Base-by-base conservation (phyloP, 441 rosid genomes). In the Eutrema salsugineum region DNA sequence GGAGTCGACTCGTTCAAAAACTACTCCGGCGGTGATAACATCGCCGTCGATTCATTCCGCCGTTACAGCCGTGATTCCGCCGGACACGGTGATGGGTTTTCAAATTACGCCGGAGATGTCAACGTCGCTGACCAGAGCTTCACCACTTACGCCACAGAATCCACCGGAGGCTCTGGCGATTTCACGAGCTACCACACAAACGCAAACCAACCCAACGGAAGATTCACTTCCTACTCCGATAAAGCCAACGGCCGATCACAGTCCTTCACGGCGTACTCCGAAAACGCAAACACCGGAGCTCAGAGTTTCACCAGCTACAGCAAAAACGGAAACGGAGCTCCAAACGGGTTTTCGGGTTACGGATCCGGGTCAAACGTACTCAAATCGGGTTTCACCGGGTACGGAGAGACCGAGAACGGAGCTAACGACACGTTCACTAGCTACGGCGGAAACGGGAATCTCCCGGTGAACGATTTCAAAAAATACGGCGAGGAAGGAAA, bases 111-210 rank as follows among this genome's bases (percentile, higher is more conserved):
- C 43, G 72, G 75, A 0, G 85, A 74, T 0, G 72, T 82, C 28
- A 91, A 94, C 64, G 91, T 84, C 19, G 90, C 78, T 15, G 94
- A 89, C 63, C 91, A 94, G 85, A 80, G 86, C 78, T 93, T 93
- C 82, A 83, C 81, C 70, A 75, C 87, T 28, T 93, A 93, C 70
- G 92, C 90, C 50, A 63, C 80, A 30, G 79, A 73, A 12, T 83
- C 91, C 5, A 86, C 88, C 43, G 94, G 97, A 8, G 97, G 97
- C 38, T 44, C 75, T 11, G 88, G 97, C n/a, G 82, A 80, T 2
- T 91, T 94, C 84, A 49, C 49, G 58, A 68, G 11, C 44, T 94
- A 94, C 82, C 84, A 83, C 36, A 71, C 38, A 9, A 66, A 77
- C 40, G 91, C 86, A 8, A 94, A 94, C 79, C 63, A 79, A 0